Evolutionary conservation across 2,329 filamentous ascomycete species (phyloP).

Genomic region (Chaetothyriales sp.): DNA sequence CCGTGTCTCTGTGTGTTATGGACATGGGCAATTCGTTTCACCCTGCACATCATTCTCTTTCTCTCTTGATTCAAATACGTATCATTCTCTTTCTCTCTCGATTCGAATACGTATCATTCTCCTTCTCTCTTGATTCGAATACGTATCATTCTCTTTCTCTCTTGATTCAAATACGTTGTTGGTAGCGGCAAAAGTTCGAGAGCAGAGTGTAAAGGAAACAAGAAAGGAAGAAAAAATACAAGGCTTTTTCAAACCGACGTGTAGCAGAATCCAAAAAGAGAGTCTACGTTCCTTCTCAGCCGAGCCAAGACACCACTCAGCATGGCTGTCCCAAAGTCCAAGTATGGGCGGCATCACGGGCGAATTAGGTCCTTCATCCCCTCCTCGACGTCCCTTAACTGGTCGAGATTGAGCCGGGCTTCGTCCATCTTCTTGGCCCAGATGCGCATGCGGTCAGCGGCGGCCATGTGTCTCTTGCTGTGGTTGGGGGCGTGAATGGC

Average conservation of each 20-base stretch:
- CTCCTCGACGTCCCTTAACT: constrained; percentile 18
- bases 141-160: background rate
- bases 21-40: constrained; percentile 27
- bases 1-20: constrained; percentile 17
- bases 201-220: too few species aligned
- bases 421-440: constrained; percentile 19
- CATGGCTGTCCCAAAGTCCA: too few species aligned
- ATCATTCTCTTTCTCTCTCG: background rate
- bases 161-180: background rate
- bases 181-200: too few species aligned
- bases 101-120: background rate
- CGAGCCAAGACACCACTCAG: too few species aligned
- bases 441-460: constrained; percentile 14
- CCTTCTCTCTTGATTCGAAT: background rate
- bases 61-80: background rate
- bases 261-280: too few species aligned
- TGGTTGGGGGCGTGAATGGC: constrained; percentile 14
- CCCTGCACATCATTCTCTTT: constrained; percentile 21
- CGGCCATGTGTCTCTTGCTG: constrained; percentile 17
- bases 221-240: too few species aligned
- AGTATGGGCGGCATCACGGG: too few species aligned
- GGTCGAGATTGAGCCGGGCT: constrained; percentile 17
- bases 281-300: too few species aligned
- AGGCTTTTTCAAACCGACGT: too few species aligned
- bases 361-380: constrained; percentile 7